Conservation (phyloP, 345 rosid species). For the Aquilaria malaccensis region DNA sequence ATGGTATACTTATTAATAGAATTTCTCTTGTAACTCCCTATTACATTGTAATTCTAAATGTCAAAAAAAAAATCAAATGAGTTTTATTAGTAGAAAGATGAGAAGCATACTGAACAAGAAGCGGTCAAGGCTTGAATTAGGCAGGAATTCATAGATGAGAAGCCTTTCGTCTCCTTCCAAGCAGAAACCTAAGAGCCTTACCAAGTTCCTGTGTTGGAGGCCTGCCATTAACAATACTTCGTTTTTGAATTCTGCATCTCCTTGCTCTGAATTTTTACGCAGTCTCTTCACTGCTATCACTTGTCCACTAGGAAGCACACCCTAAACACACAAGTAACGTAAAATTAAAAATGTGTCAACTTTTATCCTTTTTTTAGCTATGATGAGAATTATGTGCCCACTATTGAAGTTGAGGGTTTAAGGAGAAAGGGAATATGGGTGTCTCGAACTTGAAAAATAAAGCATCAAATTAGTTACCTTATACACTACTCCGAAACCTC, state of each 20-base stretch:
- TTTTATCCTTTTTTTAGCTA: too few relatives aligned
- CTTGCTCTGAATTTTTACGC: neutral
- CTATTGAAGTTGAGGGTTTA: too few relatives aligned
- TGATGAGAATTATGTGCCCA: too few relatives aligned
- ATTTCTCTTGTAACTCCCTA: too few relatives aligned
- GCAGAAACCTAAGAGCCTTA: slow-evolving; percentile 12
- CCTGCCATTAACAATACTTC: slow-evolving; percentile 11
- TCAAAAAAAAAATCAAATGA: neutral
- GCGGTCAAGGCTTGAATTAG: slow-evolving; percentile 10
- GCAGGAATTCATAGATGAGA: slow-evolving; percentile 10
- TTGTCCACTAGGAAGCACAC: slow-evolving; percentile 1
- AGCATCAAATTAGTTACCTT: too few relatives aligned
- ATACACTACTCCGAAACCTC: too few relatives aligned
- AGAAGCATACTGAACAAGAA: slow-evolving; percentile 5
- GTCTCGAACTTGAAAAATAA: too few relatives aligned
- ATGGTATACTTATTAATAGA: too few relatives aligned
- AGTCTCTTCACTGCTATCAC: slow-evolving; percentile 12
- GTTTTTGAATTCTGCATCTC: slow-evolving; percentile 7
- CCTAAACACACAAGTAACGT: neutral
- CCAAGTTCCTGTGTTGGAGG: slow-evolving; percentile 13
- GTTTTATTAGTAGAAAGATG: neutral
- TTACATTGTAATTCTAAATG: too few relatives aligned
- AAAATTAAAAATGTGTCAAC: too few relatives aligned
- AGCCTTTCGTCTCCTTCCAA: slow-evolving; percentile 13
- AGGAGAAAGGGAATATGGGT: too few relatives aligned